Evolutionary conservation across 495 filamentous ascomycete genomes (phyloP), one percentile per base, ranked within the genome.

Genomic region (Letharia lupina): DNA sequence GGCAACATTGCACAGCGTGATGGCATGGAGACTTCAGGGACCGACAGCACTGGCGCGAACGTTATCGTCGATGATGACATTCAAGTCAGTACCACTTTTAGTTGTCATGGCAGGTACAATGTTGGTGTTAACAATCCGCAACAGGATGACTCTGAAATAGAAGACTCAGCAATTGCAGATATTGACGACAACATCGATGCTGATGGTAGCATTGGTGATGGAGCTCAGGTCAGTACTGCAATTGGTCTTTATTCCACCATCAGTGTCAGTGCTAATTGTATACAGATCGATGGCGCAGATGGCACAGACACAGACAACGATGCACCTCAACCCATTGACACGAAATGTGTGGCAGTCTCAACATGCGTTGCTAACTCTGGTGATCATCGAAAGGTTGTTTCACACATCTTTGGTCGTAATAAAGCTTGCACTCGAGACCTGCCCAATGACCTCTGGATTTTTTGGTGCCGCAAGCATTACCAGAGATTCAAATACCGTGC

Each of bases 391-490:
- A 96, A 96, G 72, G 82, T 88, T 11, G 85, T 95, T 41, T 91
- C 89, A 0, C 89, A 96, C 68, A 80, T 93, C 66, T 94, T 96
- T 70, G 91, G 91, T n/a, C 83, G 91, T 16, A 96, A 96, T 79
- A 96, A 96, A 75, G 75, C 77, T 2, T 84, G 82, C 50, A 95
- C 91, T 0, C 82, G 86, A 20, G 75, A 77, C 6, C 87, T 96
- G 52, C 89, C 89, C 0, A 68, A 78, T 0, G 64, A 81, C 1
- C 78, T 89, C 20, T 93, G 88, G 89, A 80, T 88, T 0, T 80
- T 86, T 58, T 86, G 82, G 70, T 96, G 92, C 71, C 83, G 91
- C 2, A 94, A 93, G 71, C 89, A 93, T 70, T 96, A 96, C 75
- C 91, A 96, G 74, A 86, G 89, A 1, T 79, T 75, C 44, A 79